phyloP scores from a whole-genome alignment of 805 yeast genomes.

The Hanseniaspora guilliermondii region DNA sequence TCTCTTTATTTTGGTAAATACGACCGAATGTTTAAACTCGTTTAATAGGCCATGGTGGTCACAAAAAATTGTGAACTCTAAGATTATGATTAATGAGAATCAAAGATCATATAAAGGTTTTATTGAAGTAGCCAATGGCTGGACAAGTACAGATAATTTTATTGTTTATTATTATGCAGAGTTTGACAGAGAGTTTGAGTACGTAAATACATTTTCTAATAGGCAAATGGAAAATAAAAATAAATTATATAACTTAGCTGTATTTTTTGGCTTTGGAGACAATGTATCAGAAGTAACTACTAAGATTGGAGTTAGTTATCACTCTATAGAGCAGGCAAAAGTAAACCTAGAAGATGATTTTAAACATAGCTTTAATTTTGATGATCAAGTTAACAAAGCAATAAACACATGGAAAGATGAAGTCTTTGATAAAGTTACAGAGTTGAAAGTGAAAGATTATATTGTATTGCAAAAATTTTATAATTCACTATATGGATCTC shows the following conservation, averaged over 20 bases:
- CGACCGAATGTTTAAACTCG: slow-evolving; percentile 25
- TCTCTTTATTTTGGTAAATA: slow-evolving; percentile 22
- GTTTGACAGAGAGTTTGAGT: slow-evolving; percentile 20
- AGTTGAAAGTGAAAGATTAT: slow-evolving; percentile 18
- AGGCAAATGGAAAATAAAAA: slow-evolving; percentile 11
- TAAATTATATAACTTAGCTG: slow-evolving; percentile 20
- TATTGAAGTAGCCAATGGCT: slow-evolving; percentile 25
- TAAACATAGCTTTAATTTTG: slow-evolving; percentile 6
- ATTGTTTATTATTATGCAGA: slow-evolving; percentile 26
- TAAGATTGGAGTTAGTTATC: slow-evolving; percentile 17
- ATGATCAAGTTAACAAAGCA: slow-evolving; percentile 8
- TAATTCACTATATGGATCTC: slow-evolving; percentile 25
- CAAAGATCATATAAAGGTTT: slow-evolving; percentile 21
- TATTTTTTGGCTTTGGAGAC: slow-evolving; percentile 21
- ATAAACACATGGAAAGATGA: slow-evolving; percentile 17
- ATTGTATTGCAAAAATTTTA: slow-evolving; percentile 18
- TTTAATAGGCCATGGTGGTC: slow-evolving; percentile 27
- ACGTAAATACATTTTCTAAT: slow-evolving; percentile 16
- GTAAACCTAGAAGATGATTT: slow-evolving; percentile 11
- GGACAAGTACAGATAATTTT: slow-evolving; percentile 27
- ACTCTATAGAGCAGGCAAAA: slow-evolving; percentile 17
- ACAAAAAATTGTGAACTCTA: slow-evolving; percentile 25
- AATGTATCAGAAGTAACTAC: slow-evolving; percentile 12
- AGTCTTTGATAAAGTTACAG: slow-evolving; percentile 20
- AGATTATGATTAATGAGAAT: slow-evolving; percentile 17